Base-by-base conservation (phyloP, 257 asterid genomes). In the Penstemon eatonii region DNA sequence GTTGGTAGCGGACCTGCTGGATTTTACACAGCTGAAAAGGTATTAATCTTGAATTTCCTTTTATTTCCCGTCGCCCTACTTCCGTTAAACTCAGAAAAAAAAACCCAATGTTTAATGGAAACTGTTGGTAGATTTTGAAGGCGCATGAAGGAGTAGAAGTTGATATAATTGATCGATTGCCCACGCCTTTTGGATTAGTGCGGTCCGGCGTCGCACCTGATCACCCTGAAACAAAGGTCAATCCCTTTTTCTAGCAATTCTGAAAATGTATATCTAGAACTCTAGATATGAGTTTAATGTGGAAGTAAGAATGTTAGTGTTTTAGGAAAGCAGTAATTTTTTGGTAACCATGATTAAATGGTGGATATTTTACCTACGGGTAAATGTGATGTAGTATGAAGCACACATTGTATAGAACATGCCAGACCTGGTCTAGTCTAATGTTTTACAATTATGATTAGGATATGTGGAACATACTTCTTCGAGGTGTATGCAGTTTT, bases 1-100 rank as follows among this genome's bases (percentile, higher is more conserved):
- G 96, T 91, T 49, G 97, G 97, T 39, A 86, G 96, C 69, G 97
- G 96, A n/a, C 99, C 99, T 54, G 97, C 97, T 18, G 99, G 99
- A 54, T 84, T 89, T 68, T 93, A 93, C 83, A 80, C 96, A 0
- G 96, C 96, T 40, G 96, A 88, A 70, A 93, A 88, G 98, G 92
- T 90, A 66, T 47, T 41, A 54, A 43, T 19, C 52, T 4, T 50
- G 7, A 0, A 4, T 4, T 43, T 57, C 25, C 36, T 5, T 46
- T 36, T 11, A 56, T 39, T 40, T 4, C 25, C 60, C 44, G 42
- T 60, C 19, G 52, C 18, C 42, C 10, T 39, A 36, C 47, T 53
- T 61, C 41, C 33, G 19, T 36, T 43, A 11, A 56, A 25, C 44
- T 11, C 6, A 39, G 18, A 56, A 38, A 3, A 52, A 15, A 10